Conservation (phyloP, 805 yeast genomes). For the Wickerhamiella spandovensis region DNA sequence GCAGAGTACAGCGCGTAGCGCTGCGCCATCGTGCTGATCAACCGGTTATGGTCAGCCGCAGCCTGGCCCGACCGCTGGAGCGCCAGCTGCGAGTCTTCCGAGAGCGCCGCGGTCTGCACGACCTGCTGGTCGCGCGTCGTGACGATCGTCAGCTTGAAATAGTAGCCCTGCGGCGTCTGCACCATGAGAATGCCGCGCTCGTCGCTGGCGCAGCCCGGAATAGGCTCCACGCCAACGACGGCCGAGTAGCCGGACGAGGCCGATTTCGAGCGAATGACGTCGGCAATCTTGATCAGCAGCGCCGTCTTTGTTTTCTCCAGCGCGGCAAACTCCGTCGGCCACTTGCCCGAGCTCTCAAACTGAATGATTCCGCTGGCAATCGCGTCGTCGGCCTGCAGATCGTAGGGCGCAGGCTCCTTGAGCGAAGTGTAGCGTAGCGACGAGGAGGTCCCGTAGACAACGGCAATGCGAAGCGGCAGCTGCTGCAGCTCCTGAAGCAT, state of each 20-base stretch:
- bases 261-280: constrained; percentile 26
- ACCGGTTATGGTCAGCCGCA: constrained; percentile 67
- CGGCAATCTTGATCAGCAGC: constrained; percentile 58
- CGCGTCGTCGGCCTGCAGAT: constrained; percentile 19
- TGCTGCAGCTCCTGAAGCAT: constrained; percentile 34
- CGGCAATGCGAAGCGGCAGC: constrained; percentile 58
- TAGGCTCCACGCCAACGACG: constrained; percentile 50
- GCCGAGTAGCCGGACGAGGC: constrained; percentile 40
- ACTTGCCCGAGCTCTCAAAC: constrained; percentile 76
- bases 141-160: constrained; percentile 60
- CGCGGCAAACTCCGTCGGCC: constrained; percentile 90
- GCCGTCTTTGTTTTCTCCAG: constrained; percentile 86
- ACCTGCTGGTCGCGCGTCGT: constrained; percentile 66
- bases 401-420: constrained; percentile 68
- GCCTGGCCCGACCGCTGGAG: constrained; percentile 33
- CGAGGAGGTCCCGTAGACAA: constrained; percentile 62
- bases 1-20: constrained; percentile 64
- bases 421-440: constrained; percentile 64
- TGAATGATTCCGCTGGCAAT: constrained; percentile 72
- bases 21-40: constrained; percentile 55
- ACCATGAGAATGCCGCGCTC: constrained; percentile 29
- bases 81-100: constrained; percentile 26
- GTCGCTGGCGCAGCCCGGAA: constrained; percentile 6
- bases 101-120: constrained; percentile 40
- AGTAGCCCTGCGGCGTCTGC: constrained; percentile 80